Evolutionary conservation across 2,329 filamentous ascomycete genomes (phyloP).

Genomic region (Furcasterigmium furcatum): DNA sequence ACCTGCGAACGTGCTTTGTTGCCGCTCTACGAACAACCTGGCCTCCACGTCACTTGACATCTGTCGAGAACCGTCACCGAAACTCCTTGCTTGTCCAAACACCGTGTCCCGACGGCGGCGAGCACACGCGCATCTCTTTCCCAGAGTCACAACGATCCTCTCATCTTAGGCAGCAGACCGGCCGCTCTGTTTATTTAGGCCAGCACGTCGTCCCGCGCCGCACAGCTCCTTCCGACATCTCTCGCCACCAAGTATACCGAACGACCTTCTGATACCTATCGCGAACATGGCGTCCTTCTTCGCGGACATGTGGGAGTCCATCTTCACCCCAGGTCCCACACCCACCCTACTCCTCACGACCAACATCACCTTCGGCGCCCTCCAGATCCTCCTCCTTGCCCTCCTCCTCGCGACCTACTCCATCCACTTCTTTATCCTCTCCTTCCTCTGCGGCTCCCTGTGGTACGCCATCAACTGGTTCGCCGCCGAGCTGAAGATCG

Average conservation of each 20-base stretch:
- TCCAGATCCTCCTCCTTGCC: conserved; percentile 73
- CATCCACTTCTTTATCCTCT: conserved; percentile 84
- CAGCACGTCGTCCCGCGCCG: too few relatives aligned
- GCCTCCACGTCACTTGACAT: conserved; percentile 2
- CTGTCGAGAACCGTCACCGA: neutral
- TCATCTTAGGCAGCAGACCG: too few relatives aligned
- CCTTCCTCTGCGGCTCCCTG: conserved; percentile 71
- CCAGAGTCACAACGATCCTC: too few relatives aligned
- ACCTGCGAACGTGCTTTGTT: too few relatives aligned
- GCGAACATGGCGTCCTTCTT: conserved; percentile 59
- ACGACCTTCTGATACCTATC: neutral
- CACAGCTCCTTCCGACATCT: too few relatives aligned
- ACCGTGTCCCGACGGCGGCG: neutral
- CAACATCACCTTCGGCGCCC: conserved; percentile 81
- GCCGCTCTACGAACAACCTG: neutral
- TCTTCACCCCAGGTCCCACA: conserved; percentile 91
- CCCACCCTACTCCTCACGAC: conserved; percentile 85
- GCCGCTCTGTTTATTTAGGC: too few relatives aligned
- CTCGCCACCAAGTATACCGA: too few relatives aligned
- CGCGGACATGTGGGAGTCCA: conserved; percentile 80
- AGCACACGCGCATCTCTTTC: too few relatives aligned
- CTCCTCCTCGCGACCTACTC: conserved; percentile 81
- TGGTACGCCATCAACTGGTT: conserved; percentile 99
- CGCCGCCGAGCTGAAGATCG: conserved; percentile 58
- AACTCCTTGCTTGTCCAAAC: neutral